Percentiles rank a stretch among this genome's conserved stretches.
These are phyloP conservation scores for Hyphodiscus hymeniophilus DNA, from an alignment of 495 filamentous ascomycete genomes.

Conservation along the genomic window DNA sequence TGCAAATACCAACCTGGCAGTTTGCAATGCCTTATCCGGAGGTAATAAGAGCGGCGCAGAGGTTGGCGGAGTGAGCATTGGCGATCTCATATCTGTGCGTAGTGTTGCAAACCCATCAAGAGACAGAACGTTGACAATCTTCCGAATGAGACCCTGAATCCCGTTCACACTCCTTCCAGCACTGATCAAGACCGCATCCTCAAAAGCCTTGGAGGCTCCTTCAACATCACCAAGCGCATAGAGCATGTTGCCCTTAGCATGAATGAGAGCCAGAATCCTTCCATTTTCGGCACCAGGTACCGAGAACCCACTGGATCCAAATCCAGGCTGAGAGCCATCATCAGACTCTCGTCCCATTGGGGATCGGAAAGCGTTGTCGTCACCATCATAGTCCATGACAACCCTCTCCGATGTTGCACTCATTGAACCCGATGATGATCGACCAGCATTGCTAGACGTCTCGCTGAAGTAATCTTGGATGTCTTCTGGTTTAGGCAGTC, in stretches of 20 bases:
- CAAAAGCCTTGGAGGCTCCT: conserved; percentile 82
- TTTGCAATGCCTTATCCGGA: conserved; percentile 77
- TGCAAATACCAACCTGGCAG: conserved; percentile 77
- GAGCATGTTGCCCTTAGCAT: conserved; percentile 97
- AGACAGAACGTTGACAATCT: conserved; percentile 67
- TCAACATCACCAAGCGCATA: conserved; percentile 83
- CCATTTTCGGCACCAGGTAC: conserved; percentile 88
- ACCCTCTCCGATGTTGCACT: conserved; percentile 45
- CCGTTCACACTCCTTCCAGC: conserved; percentile 63
- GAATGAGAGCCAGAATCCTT: conserved; percentile 81
- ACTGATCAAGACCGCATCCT: conserved; percentile 88
- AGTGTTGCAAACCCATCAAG: conserved; percentile 12
- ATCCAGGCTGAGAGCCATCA: conserved; percentile 49
- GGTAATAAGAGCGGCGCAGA: conserved; percentile 67
- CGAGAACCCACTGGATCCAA: conserved; percentile 76
- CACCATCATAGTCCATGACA: conserved; percentile 39
- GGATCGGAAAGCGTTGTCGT: conserved; percentile 15
- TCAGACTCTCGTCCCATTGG: conserved; percentile 31
- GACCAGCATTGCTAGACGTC: conserved; percentile 20
- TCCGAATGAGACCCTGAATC: conserved; percentile 72
- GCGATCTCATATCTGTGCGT: conserved; percentile 24
- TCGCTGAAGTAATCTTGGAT: conserved; percentile 22
- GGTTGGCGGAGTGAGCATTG: conserved; percentile 13
- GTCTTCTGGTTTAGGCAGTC: conserved; percentile 30
- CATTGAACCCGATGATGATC: conserved; percentile 39